Conservation (phyloP, 2,329 filamentous ascomycete species). For the Colletotrichum navitas region DNA sequence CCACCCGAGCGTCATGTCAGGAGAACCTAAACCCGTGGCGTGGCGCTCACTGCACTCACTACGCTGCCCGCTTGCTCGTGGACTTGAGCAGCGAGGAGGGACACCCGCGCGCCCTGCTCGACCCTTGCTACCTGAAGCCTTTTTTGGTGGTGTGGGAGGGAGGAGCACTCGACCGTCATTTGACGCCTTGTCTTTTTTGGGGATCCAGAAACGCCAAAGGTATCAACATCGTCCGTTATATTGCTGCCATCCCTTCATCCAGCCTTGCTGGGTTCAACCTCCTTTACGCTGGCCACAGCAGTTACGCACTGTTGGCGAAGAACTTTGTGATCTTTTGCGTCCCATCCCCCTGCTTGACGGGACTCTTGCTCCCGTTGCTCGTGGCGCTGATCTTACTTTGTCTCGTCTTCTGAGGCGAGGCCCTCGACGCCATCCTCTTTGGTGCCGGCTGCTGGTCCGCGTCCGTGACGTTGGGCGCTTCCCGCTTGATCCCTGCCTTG, state of each 20-base stretch:
- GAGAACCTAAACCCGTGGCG: background rate
- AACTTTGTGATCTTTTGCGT: conserved; percentile 63
- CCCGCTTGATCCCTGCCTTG: conserved; percentile 47
- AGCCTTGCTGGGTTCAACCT: background rate
- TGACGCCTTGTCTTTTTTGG: background rate
- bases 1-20: background rate
- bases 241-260: background rate
- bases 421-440: conserved; percentile 46
- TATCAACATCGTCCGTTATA: background rate
- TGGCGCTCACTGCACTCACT: background rate
- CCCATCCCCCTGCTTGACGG: conserved; percentile 50
- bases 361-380: conserved; percentile 54
- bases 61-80: background rate
- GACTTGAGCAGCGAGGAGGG: background rate
- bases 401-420: conserved; percentile 40
- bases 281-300: background rate
- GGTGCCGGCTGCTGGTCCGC: conserved; percentile 45
- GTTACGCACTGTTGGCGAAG: conserved; percentile 58
- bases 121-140: background rate
- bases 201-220: background rate
- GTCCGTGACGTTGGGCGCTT: conserved; percentile 41
- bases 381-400: conserved; percentile 56
- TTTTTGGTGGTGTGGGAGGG: background rate
- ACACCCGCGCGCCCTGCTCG: background rate
- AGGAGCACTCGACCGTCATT: background rate